These are phyloP conservation scores for Epichloe sibirici DNA, from an alignment of 2,329 filamentous ascomycete genomes.

Conservation along the genomic window DNA sequence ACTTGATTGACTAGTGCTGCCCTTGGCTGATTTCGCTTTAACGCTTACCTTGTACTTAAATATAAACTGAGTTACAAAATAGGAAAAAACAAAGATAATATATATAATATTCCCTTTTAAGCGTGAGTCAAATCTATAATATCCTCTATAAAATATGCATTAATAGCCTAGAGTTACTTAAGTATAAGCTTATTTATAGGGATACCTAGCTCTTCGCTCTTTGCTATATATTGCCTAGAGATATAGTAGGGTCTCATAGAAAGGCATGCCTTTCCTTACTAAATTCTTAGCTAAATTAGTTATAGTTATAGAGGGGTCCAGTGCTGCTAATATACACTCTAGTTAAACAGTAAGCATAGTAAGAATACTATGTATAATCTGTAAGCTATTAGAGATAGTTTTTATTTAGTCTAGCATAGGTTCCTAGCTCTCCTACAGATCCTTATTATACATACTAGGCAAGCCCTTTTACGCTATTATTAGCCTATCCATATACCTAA, in stretches of 20 bases:
- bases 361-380: conserved; percentile 72
- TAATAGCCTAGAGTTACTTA: conserved; percentile 55
- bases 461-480: conserved; percentile 60
- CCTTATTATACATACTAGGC: conserved; percentile 80
- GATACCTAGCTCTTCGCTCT: conserved; percentile 29
- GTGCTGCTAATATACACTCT: conserved; percentile 64
- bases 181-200: conserved; percentile 59
- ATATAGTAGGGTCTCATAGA: conserved; percentile 74
- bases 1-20: conserved; percentile 62
- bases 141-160: conserved; percentile 58
- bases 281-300: conserved; percentile 55
- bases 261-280: conserved; percentile 45
- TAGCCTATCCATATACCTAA: too few species aligned
- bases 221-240: conserved; percentile 47
- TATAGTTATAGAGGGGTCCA: conserved; percentile 76
- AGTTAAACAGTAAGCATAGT: conserved; percentile 58
- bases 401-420: conserved; percentile 77
- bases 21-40: conserved; percentile 64
- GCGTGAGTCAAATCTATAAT: conserved; percentile 33
- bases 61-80: conserved; percentile 17
- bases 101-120: too few species aligned
- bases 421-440: conserved; percentile 79
- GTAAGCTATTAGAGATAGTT: conserved; percentile 68
- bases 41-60: conserved; percentile 79
- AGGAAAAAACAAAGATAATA: too few species aligned